Base-by-base conservation (phyloP, 2,329 filamentous ascomycete species). In the Monilinia aucupariae region DNA sequence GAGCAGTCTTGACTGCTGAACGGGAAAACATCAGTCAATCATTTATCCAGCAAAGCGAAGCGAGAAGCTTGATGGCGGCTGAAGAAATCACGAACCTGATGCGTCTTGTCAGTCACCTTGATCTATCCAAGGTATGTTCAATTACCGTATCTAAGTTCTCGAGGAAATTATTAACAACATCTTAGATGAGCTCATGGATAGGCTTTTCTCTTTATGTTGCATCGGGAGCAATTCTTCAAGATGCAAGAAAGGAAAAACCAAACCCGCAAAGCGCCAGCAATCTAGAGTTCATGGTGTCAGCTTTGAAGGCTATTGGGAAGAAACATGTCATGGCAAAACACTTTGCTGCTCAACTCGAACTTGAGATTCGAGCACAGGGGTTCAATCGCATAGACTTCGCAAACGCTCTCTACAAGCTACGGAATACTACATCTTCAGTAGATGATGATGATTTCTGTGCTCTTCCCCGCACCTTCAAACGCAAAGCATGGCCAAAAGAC, bases 201-300 rank as follows among this genome's bases (percentile, higher is more conserved):
- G 88, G 91, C 0, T 86, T 97, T 68, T 92, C 91, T 61, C 78
- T 97, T 22, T 97, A 96, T 71, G 89, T 92, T 45, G 89, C 92
- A 20, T 87, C 88, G 4, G 86, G 91, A 0, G 91, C 96, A 0
- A 96, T 94, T 1, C 88, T 94, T 68, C 86, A 91, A 66, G 82
- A 91, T 37, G 90, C 89, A 70, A 85, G 85, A 25, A 65, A 45
- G 17, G 62, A 64, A 3, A 58, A 64, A 3, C 65, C 64, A 20
- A 63, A 59, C 17, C 62, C 71, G 9, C 61, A 68, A 52, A 68
- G 64, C 22, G 72, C 79, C 50, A 68, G 74, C 10, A 82, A 82
- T 55, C 79, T 97, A 7, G 86, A 93, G 70, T 91, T 93, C 68
- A 79, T 96, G 47, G 77, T 96, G 5, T 81, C 84, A 22, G 89